A percentile compares a stretch with the other conserved stretches of the same genome.
phyloP scores from a whole-genome alignment of 331 rosid genomes.

The Arachis monticola region DNA sequence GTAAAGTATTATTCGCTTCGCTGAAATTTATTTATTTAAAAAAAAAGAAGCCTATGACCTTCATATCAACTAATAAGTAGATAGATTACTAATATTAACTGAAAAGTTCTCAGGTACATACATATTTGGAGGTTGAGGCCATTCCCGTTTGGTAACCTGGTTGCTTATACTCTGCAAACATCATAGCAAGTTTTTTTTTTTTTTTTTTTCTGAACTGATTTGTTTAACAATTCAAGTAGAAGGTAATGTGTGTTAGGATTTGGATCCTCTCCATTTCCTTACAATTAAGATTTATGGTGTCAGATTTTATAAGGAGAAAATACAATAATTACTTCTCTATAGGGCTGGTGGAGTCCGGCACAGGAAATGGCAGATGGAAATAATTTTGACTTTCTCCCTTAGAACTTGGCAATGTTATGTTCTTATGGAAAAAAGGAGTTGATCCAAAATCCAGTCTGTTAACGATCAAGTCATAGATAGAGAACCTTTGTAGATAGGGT shows the following conservation, averaged over 20 bases:
- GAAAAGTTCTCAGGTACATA: constrained; percentile 39
- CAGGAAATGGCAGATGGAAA: background rate
- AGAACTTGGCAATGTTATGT: background rate
- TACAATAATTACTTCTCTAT: background rate
- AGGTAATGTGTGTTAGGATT: constrained; percentile 2
- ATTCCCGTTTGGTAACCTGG: constrained; percentile 37
- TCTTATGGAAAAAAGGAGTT: background rate
- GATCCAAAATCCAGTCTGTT: constrained; percentile 7
- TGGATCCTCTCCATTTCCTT: constrained; percentile 5
- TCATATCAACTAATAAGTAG: constrained; percentile 6
- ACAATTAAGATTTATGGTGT: background rate
- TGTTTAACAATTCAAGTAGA: constrained; percentile 24
- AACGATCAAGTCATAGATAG: background rate
- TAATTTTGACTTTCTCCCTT: background rate
- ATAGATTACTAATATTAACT: background rate
- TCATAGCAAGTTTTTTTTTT: constrained; percentile 17
- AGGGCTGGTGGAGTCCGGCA: background rate
- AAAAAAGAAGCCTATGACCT: background rate
- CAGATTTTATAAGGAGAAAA: background rate
- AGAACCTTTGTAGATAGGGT: constrained; percentile 55
- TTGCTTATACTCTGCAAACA: constrained; percentile 55
- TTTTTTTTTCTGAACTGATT: background rate
- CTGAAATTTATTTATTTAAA: background rate
- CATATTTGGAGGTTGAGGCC: constrained; percentile 49
- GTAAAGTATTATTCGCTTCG: background rate